Evolutionary conservation across 1,139 yeast species (phyloP).

Genomic region (Lodderomyces jiufengensis): DNA sequence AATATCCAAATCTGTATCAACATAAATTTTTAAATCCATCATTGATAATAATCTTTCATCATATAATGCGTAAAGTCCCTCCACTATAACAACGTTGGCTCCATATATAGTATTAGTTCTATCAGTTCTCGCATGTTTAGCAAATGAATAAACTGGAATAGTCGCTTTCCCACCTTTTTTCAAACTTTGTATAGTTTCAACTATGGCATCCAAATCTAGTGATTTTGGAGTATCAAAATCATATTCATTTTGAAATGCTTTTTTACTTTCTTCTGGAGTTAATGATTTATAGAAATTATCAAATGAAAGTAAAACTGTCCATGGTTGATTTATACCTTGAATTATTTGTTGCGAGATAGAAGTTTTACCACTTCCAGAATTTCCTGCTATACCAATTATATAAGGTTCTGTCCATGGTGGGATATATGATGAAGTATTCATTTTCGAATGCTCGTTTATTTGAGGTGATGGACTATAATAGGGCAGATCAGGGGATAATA

Average conservation of each 20-base stretch:
- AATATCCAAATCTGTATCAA: constrained; percentile 89
- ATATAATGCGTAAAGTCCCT: constrained; percentile 84
- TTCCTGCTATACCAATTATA: constrained; percentile 91
- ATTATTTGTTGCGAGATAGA: constrained; percentile 85
- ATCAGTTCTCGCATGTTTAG: constrained; percentile 66
- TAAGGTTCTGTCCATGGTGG: constrained; percentile 98
- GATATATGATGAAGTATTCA: constrained; percentile 36
- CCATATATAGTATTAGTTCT: constrained; percentile 81
- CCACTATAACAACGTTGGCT: constrained; percentile 87
- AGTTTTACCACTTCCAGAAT: constrained; percentile 94
- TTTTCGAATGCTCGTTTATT: background rate
- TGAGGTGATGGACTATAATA: constrained; percentile 1
- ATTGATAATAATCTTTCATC: constrained; percentile 65
- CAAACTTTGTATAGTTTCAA: constrained; percentile 58
- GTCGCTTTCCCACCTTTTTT: constrained; percentile 57
- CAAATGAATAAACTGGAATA: constrained; percentile 85
- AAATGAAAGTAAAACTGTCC: constrained; percentile 90
- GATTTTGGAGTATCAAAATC: constrained; percentile 89
- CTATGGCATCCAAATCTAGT: constrained; percentile 71
- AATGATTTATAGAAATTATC: constrained; percentile 88
- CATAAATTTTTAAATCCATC: constrained; percentile 85
- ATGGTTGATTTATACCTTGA: constrained; percentile 79
- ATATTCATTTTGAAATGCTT: constrained; percentile 64
- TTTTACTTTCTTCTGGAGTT: constrained; percentile 51
- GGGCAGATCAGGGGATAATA: too few relatives aligned